Evolutionary conservation across 306 rosid species (phyloP).

Genomic region (Vigna angularis): DNA sequence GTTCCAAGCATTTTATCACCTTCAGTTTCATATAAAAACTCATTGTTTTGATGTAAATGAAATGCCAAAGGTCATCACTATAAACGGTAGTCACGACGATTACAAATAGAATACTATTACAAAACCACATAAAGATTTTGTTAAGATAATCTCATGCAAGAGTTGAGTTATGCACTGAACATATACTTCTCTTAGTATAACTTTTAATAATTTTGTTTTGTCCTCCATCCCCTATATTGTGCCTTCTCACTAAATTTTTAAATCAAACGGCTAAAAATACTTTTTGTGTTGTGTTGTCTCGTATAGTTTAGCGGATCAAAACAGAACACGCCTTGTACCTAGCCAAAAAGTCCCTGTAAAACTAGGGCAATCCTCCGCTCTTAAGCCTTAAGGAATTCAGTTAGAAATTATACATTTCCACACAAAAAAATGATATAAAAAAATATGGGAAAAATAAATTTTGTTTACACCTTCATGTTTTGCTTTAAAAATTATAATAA

Average conservation of each 20-base stretch:
- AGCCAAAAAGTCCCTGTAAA: neutral
- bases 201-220: no score
- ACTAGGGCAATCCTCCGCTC: neutral
- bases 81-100: neutral
- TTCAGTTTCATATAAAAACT: conserved; percentile 2
- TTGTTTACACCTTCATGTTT: neutral
- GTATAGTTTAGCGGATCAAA: no score
- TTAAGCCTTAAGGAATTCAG: neutral
- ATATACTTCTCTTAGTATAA: no score
- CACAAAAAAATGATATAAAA: neutral
- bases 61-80: neutral
- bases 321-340: neutral
- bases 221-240: no score
- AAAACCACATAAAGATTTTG: conserved; percentile 7
- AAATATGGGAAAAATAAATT: neutral
- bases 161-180: neutral
- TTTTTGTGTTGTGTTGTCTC: no score
- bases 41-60: neutral
- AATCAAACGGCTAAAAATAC: no score
- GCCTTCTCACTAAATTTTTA: no score
- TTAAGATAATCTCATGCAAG: neutral
- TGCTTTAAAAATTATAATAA: neutral
- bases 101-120: neutral
- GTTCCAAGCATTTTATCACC: neutral
- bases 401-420: neutral